A percentile compares a stretch with the other conserved stretches of the same genome.
These are phyloP conservation scores for Conticribra guillardii DNA, from an alignment of 108 stramenopile species.

Conservation along the genomic window DNA sequence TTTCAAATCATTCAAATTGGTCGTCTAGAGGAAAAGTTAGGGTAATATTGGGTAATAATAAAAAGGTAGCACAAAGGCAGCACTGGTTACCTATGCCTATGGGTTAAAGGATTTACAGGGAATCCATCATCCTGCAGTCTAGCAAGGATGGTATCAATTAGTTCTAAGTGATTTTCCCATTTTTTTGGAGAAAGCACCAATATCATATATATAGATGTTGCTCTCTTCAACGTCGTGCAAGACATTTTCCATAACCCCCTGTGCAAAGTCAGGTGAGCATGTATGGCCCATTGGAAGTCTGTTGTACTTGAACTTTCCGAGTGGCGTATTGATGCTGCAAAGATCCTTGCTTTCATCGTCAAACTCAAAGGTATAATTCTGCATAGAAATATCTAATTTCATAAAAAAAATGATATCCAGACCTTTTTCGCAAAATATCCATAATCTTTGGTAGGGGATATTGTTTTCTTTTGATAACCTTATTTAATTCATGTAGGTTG, in stretches of 20 bases:
- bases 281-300: slow-evolving; percentile 58
- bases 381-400: too few relatives aligned
- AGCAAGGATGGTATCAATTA: background rate
- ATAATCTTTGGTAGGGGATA: too few relatives aligned
- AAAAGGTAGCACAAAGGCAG: slow-evolving; percentile 22
- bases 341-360: slow-evolving; percentile 18
- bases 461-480: slow-evolving; percentile 4
- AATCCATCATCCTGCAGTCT: too few relatives aligned
- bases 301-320: slow-evolving; percentile 34
- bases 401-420: too few relatives aligned
- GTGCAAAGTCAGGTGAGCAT: slow-evolving; percentile 54
- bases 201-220: slow-evolving; percentile 57
- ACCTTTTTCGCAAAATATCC: too few relatives aligned
- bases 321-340: slow-evolving; percentile 42
- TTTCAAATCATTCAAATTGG: too few relatives aligned
- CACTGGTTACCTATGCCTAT: too few relatives aligned
- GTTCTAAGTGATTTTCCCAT: slow-evolving; percentile 43
- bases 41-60: slow-evolving; percentile 10
- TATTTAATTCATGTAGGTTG: slow-evolving; percentile 48
- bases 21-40: too few relatives aligned
- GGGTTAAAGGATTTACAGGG: too few relatives aligned
- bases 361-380: too few relatives aligned
- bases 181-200: slow-evolving; percentile 38
- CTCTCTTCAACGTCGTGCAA: slow-evolving; percentile 35
- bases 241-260: slow-evolving; percentile 50